Percentiles rank a stretch among this genome's conserved stretches.
These are phyloP conservation scores for Avena sativa DNA, from an alignment of 176 grass and related monocot species.

Conservation along the genomic window DNA sequence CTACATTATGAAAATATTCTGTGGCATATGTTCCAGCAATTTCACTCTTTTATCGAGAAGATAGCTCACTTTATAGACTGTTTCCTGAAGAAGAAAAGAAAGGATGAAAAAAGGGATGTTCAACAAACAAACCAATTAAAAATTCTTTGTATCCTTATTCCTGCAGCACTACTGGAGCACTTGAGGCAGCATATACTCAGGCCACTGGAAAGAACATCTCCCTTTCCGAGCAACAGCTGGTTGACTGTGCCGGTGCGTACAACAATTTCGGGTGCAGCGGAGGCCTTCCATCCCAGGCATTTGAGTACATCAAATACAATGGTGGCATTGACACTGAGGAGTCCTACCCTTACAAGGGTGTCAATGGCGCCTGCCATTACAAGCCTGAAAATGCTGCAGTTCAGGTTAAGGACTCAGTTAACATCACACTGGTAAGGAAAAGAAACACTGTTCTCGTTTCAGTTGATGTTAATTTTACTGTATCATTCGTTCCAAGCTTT, in stretches of 20 bases:
- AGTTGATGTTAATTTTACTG: neutral
- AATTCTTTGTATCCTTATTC: conserved; percentile 32
- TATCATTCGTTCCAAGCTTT: neutral
- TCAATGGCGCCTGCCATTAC: conserved; percentile 77
- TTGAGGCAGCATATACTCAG: conserved; percentile 95
- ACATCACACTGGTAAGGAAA: conserved; percentile 81
- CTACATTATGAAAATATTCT: neutral
- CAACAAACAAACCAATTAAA: conserved; percentile 14
- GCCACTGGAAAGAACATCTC: conserved; percentile 76
- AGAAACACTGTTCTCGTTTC: conserved; percentile 24
- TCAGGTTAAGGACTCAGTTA: conserved; percentile 74
- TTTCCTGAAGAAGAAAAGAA: conserved; percentile 4
- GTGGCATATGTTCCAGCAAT: neutral
- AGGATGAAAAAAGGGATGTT: neutral
- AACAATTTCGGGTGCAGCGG: conserved; percentile 96
- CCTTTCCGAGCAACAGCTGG: conserved; percentile 97
- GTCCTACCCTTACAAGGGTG: conserved; percentile 89
- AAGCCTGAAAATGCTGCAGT: conserved; percentile 65
- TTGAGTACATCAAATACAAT: conserved; percentile 95
- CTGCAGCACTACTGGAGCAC: conserved; percentile 93
- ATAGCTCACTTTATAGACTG: conserved; percentile 5
- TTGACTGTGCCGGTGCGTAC: conserved; percentile 73
- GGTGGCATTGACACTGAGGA: conserved; percentile 94
- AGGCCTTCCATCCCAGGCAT: conserved; percentile 94
- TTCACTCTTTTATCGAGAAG: neutral